Base-by-base conservation (phyloP, 129 eudicot genomes). In the Chrysanthemum seticuspe region DNA sequence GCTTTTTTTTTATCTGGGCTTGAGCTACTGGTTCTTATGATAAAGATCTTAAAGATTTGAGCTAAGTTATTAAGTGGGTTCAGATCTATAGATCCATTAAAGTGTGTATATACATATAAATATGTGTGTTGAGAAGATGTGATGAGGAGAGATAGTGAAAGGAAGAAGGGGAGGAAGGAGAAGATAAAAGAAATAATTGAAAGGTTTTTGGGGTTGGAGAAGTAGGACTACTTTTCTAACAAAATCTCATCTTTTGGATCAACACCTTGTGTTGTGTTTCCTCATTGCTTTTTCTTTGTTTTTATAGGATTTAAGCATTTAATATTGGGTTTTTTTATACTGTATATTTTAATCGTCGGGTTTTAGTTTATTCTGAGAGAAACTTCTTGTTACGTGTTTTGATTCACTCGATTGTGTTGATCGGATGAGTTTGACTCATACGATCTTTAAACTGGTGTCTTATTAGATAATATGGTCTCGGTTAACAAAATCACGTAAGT, bases 11-110 rank as follows among this genome's bases (percentile, higher is more conserved):
- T 56, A 25, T 74, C 74, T 73, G 83, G 60, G 71, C 13, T 62
- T 81, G 68, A 84, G 77, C 69, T 69, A 65, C 69, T 63, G 81
- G 68, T 64, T 56, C 62, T 59, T 40, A 44, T 74, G 57, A 67
- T 47, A 76, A 45, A 79, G 84, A 87, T 84, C 87, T 53, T 67
- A 77, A 62, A 6, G 59, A 80, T 74, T 10, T 23, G 64, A 70
- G 64, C 66, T 7, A 72, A 57, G 21, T 13, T 61, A 53, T 18
- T 75, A 64, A 49, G 83, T 70, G 79, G 51, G 23, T 66, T 55
- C 80, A 82, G 93, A 87, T 87, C 93, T 87, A 76, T 9, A 85
- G 89, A 87, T 79, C 82, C 78, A 82, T 76, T 59, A 84, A 74
- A 72, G 5, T 62, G n/a, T 50, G 52, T 2, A 49, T 49, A 11